Conservation (phyloP, 78 protist genomes). For the slime mould (Dictyostelium discoideum) region dicty_2.7 NC_007088.5:7755001-7755500, state of each 20-base stretch:
- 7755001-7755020: slow-evolving; percentile 96
- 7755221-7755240: slow-evolving; percentile 83
- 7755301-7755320: slow-evolving; percentile 71
- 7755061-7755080: slow-evolving; percentile 95
- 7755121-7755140: slow-evolving; percentile 95
- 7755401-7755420: too few relatives aligned
- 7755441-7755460: not conserved
- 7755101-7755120: slow-evolving; percentile 96
- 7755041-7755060: slow-evolving; percentile 94
- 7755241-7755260: slow-evolving; percentile 80
- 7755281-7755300: slow-evolving; percentile 75
- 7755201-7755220: slow-evolving; percentile 95
- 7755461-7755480: not conserved
- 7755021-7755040: slow-evolving; percentile 94
- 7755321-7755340: slow-evolving; percentile 55
- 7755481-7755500: not conserved
- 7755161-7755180: slow-evolving; percentile 97
- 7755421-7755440: not conserved
- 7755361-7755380: not conserved
- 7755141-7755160: slow-evolving; percentile 91
- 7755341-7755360: slow-evolving; percentile 4
- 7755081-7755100: slow-evolving; percentile 97
- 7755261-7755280: slow-evolving; percentile 80
- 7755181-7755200: slow-evolving; percentile 92
- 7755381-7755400: not conserved